Evolutionary conservation across 1,284 basidiomycete species (phyloP).

Genomic region (Microbotryomycetes sp.): DNA sequence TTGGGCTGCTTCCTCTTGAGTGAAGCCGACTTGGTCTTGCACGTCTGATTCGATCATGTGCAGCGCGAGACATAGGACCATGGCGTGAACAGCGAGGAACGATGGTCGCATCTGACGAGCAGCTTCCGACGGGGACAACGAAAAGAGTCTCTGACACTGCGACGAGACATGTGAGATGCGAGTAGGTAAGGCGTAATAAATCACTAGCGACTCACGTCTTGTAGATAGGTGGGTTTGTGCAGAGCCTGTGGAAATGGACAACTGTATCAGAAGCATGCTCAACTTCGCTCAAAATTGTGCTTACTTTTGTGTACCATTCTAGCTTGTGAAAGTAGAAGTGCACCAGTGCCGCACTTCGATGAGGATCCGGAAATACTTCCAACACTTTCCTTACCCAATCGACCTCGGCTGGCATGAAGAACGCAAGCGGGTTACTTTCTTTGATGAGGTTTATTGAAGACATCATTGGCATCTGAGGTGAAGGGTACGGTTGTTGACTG

Average conservation of each 20-base stretch:
- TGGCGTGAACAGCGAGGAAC: constrained; percentile 37
- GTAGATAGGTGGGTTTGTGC: constrained; percentile 15
- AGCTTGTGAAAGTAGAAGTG: constrained; percentile 38
- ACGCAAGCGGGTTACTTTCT: constrained; percentile 11
- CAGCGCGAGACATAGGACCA: constrained; percentile 38
- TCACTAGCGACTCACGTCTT: neutral
- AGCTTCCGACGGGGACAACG: constrained; percentile 31
- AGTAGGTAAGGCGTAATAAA: no score
- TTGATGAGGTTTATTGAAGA: neutral
- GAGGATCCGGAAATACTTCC: constrained; percentile 13
- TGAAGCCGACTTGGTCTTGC: constrained; percentile 22
- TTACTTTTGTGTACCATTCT: constrained; percentile 36
- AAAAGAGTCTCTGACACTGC: constrained; percentile 25
- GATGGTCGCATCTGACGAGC: constrained; percentile 32
- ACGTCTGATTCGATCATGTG: constrained; percentile 35
- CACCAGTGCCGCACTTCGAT: constrained; percentile 23
- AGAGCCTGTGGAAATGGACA: neutral
- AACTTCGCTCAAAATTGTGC: neutral
- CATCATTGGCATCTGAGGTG: neutral
- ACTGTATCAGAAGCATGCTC: neutral
- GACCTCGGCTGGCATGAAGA: neutral
- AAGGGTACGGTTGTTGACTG: neutral
- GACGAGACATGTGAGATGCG: no score
- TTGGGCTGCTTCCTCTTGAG: constrained; percentile 24
- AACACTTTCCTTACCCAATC: constrained; percentile 17